These are phyloP conservation scores for Pseudotsuga menziesii DNA, from an alignment of 75 land plant species.

Conservation along the genomic window DNA sequence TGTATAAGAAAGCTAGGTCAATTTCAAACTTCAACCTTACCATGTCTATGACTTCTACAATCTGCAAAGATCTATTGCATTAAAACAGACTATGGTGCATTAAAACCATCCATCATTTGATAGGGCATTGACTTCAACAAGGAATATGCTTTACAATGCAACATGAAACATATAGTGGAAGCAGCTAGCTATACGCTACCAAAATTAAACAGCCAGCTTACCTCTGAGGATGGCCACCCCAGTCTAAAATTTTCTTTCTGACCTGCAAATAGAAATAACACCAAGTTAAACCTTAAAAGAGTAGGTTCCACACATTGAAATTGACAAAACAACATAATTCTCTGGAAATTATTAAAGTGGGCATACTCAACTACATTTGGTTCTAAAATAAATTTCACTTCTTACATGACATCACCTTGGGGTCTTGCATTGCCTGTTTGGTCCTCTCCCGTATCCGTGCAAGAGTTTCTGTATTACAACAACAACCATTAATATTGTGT, in stretches of 20 bases:
- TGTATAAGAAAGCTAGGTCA: not conserved
- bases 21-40: not conserved
- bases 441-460: constrained; percentile 70
- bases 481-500: not conserved
- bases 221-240: not conserved
- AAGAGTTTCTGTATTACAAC: constrained; percentile 49
- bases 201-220: not conserved
- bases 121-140: not conserved
- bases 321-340: not conserved
- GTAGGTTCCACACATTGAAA: not conserved
- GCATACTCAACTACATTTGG: not conserved
- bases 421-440: constrained; percentile 74
- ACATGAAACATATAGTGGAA: not conserved
- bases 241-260: not conserved
- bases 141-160: not conserved
- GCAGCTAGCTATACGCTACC: not conserved
- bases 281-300: not conserved
- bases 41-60: not conserved
- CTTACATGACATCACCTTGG: constrained; percentile 93
- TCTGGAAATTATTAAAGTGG: not conserved
- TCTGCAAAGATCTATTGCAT: not conserved
- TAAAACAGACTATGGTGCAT: not conserved
- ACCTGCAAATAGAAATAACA: not conserved
- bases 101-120: not conserved
- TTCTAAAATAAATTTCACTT: constrained; percentile 3